Evolutionary conservation across 139 green algal species (phyloP).

Genomic region (Chlorella sp.): DNA sequence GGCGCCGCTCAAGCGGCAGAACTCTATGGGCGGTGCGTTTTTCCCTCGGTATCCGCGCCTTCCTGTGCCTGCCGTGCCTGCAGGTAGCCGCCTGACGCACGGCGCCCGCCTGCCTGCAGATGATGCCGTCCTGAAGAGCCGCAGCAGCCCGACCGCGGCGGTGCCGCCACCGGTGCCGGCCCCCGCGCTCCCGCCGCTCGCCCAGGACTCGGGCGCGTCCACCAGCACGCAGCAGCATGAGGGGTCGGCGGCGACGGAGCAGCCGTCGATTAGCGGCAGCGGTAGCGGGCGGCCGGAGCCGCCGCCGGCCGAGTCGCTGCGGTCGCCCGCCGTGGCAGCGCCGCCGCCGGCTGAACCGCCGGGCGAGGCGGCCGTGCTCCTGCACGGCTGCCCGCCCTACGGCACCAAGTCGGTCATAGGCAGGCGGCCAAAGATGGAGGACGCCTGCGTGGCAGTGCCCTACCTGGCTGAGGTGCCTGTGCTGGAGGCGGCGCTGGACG

Average conservation of each 20-base stretch:
- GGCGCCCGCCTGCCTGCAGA: neutral
- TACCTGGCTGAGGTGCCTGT: constrained; percentile 58
- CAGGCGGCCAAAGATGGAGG: constrained; percentile 71
- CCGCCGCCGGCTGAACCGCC: too few species aligned
- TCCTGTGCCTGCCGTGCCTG: neutral
- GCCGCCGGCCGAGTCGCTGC: neutral
- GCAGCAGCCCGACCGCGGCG: neutral
- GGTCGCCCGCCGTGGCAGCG: neutral
- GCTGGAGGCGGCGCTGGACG: constrained; percentile 8
- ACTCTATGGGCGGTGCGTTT: constrained; percentile 19
- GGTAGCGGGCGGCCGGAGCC: neutral
- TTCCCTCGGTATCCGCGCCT: neutral
- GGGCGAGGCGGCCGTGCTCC: neutral
- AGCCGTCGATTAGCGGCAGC: neutral
- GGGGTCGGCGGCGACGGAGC: neutral
- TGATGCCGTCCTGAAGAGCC: neutral
- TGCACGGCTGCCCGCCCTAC: constrained; percentile 59
- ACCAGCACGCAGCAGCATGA: constrained; percentile 9
- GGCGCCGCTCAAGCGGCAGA: constrained; percentile 30
- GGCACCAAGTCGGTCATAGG: constrained; percentile 71
- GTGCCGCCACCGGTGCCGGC: neutral
- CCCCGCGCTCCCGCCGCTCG: neutral
- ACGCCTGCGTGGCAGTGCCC: constrained; percentile 68
- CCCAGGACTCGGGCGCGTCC: too few species aligned
- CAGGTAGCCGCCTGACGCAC: neutral